Conservation (phyloP, 1,284 basidiomycete genomes). For the Fomes fomentarius region DNA sequence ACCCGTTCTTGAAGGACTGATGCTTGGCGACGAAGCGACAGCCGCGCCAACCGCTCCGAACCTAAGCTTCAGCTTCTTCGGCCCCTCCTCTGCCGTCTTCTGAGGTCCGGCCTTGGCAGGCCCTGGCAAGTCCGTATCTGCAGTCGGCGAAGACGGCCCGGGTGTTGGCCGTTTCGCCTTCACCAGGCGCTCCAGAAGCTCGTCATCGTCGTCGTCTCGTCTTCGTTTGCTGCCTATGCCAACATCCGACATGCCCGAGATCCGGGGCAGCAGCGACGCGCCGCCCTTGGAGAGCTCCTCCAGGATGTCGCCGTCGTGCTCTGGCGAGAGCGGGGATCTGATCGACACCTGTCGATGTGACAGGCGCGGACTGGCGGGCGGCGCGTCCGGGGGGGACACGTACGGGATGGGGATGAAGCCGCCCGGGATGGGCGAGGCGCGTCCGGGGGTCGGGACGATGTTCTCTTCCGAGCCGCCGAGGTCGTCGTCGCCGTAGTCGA, state of each 20-base stretch:
- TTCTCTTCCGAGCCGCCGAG: constrained; percentile 21
- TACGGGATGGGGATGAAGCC: constrained; percentile 21
- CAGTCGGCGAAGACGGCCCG: constrained; percentile 8
- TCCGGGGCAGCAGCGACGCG: constrained; percentile 44
- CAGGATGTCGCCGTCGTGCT: constrained; percentile 55
- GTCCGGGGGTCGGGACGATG: constrained; percentile 11
- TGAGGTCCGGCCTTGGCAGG: constrained; percentile 17
- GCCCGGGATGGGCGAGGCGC: constrained; percentile 16
- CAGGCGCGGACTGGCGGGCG: constrained; percentile 36
- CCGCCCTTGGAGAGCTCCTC: constrained; percentile 53
- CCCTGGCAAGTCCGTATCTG: constrained; percentile 11
- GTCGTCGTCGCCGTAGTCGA: constrained; percentile 71
- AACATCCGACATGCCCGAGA: constrained; percentile 43
- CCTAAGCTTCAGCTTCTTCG: constrained; percentile 80
- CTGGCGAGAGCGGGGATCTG: constrained; percentile 18
- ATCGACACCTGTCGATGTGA: constrained; percentile 46
- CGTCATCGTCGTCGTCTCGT: constrained; percentile 79
- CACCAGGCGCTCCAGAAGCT: constrained; percentile 57
- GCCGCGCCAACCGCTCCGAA: constrained; percentile 53
- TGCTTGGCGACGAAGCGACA: constrained; percentile 39
- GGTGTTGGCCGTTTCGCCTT: constrained; percentile 53
- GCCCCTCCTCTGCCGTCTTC: constrained; percentile 64
- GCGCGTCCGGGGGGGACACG: constrained; percentile 15
- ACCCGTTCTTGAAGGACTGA: constrained; percentile 58
- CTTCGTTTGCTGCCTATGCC: constrained; percentile 68